phyloP scores from a whole-genome alignment of 768 basidiomycete species.

The Tylopilus balloui region DNA sequence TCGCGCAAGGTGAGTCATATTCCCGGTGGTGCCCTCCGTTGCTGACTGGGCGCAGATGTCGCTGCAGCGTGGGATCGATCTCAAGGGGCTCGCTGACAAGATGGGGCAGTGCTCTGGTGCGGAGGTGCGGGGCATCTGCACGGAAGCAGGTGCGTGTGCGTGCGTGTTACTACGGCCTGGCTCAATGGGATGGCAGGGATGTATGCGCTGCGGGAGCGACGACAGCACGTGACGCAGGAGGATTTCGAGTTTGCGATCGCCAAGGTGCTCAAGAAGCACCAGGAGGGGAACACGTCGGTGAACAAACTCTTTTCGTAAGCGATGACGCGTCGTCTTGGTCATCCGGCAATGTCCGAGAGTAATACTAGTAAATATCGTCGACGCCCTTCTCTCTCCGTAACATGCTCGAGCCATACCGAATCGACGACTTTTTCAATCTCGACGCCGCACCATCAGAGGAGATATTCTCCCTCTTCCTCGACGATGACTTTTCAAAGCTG shows the following conservation, averaged over 20 bases:
- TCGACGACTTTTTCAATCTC: slow-evolving; percentile 65
- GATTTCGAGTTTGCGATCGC: slow-evolving; percentile 99
- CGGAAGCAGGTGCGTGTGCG: slow-evolving; percentile 73
- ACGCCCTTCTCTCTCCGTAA: not conserved
- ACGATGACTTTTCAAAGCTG: slow-evolving; percentile 36
- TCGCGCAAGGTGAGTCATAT: slow-evolving; percentile 70
- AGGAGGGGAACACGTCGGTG: slow-evolving; percentile 89
- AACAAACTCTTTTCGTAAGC: slow-evolving; percentile 80
- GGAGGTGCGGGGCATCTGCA: slow-evolving; percentile 95
- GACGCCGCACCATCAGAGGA: slow-evolving; percentile 44
- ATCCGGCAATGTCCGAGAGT: slow-evolving; percentile 13
- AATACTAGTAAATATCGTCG: not conserved
- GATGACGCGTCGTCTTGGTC: slow-evolving; percentile 19
- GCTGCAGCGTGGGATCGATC: slow-evolving; percentile 93
- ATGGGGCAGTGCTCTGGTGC: slow-evolving; percentile 99
- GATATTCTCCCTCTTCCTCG: slow-evolving; percentile 45
- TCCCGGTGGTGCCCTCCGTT: not conserved
- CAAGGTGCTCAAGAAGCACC: slow-evolving; percentile 96
- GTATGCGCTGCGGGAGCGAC: slow-evolving; percentile 92
- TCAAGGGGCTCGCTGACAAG: slow-evolving; percentile 94
- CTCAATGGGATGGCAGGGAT: slow-evolving; percentile 51
- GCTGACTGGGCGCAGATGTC: slow-evolving; percentile 66
- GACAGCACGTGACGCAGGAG: slow-evolving; percentile 97
- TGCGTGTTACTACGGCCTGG: not conserved
- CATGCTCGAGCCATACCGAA: slow-evolving; percentile 26